Conservation (phyloP, 192 early-diverging fungal genomes). For the Diversispora epigaea region DNA sequence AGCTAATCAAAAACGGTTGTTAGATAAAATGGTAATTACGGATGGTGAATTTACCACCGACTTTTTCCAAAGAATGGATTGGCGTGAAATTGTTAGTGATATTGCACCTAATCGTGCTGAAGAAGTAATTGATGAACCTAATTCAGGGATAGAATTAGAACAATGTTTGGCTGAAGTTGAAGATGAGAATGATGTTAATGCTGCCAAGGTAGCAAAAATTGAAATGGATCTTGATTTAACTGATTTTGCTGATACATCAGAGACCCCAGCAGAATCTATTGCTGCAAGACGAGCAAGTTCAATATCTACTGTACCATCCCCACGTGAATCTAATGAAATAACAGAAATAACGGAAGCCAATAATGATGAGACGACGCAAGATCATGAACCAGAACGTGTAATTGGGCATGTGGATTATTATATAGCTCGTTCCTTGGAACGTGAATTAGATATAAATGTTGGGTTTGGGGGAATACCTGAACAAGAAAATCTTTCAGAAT, state of each 20-base stretch:
- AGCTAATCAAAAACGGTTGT: slow-evolving; percentile 74
- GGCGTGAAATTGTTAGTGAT: slow-evolving; percentile 52
- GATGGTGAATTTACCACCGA: slow-evolving; percentile 75
- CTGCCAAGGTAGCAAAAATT: slow-evolving; percentile 51
- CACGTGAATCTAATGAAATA: background rate
- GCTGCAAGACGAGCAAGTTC: slow-evolving; percentile 12
- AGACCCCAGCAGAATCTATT: slow-evolving; percentile 34
- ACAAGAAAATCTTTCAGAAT: background rate
- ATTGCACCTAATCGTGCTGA: slow-evolving; percentile 37
- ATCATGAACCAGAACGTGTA: slow-evolving; percentile 34
- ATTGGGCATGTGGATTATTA: slow-evolving; percentile 74
- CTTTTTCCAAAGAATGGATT: slow-evolving; percentile 58
- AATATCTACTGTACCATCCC: slow-evolving; percentile 32
- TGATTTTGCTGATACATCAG: slow-evolving; percentile 58
- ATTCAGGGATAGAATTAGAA: slow-evolving; percentile 50
- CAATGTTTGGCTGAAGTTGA: slow-evolving; percentile 61
- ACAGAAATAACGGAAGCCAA: too few species aligned
- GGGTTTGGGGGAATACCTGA: slow-evolving; percentile 49
- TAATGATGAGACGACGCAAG: background rate
- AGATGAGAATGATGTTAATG: slow-evolving; percentile 63
- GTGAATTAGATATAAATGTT: slow-evolving; percentile 54
- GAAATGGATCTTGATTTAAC: slow-evolving; percentile 61
- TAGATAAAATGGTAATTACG: slow-evolving; percentile 79
- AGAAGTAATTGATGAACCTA: slow-evolving; percentile 35
- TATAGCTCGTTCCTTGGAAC: slow-evolving; percentile 63